Percentiles rank a stretch among this genome's conserved stretches.
Conservation (phyloP, 306 rosid genomes). For the Sesbania bispinosa region DNA sequence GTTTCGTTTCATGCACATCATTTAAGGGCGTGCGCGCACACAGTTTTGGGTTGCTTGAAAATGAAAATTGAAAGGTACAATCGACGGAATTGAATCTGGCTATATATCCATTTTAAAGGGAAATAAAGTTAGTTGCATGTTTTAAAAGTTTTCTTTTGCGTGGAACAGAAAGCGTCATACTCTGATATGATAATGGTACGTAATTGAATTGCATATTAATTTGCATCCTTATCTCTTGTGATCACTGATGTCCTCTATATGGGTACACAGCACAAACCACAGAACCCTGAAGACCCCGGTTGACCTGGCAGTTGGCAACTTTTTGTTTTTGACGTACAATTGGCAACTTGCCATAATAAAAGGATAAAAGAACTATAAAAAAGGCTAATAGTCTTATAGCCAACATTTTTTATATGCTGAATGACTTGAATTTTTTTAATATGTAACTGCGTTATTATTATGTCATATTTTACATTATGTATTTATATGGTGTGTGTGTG, state of each 20-base stretch:
- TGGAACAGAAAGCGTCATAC: neutral
- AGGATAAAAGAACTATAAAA: neutral
- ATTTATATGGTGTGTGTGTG: too few relatives aligned
- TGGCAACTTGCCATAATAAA: neutral
- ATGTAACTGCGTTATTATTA: too few relatives aligned
- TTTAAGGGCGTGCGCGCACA: constrained; percentile 42
- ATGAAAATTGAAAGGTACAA: constrained; percentile 15
- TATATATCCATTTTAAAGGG: constrained; percentile 9
- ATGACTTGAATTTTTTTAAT: too few relatives aligned
- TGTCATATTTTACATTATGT: too few relatives aligned
- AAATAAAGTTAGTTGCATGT: constrained; percentile 29
- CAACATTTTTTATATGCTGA: neutral
- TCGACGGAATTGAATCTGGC: too few relatives aligned
- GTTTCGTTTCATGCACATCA: constrained; percentile 42
- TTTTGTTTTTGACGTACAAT: too few relatives aligned
- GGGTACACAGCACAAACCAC: neutral
- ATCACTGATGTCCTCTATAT: neutral
- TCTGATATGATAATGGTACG: neutral
- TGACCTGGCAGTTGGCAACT: too few relatives aligned
- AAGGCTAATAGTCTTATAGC: neutral
- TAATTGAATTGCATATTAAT: too few relatives aligned
- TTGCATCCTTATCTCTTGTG: constrained; percentile 16
- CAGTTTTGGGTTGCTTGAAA: constrained; percentile 6
- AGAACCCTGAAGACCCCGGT: neutral
- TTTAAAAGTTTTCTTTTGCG: constrained; percentile 20